A percentile compares a stretch with the other conserved stretches of the same genome.
phyloP scores from a whole-genome alignment of 2,329 filamentous ascomycete species.

The Pseudogymnoascus sp. region DNA sequence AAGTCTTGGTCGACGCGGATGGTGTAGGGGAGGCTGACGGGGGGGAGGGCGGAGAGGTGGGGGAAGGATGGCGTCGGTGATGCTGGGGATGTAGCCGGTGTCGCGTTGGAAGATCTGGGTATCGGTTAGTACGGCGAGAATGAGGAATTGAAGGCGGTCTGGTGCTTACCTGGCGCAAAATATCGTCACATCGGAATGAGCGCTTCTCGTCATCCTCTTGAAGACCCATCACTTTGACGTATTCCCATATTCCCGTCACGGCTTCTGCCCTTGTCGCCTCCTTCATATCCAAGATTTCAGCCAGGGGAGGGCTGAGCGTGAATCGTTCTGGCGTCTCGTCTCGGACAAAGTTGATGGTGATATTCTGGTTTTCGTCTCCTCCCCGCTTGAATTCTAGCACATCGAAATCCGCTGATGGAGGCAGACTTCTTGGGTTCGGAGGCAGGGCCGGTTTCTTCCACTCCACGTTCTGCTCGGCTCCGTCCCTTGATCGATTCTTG shows the following conservation, averaged over 20 bases:
- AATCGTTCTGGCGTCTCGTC: conserved; percentile 85
- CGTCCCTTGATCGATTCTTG: conserved; percentile 50
- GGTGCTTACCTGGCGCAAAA: conserved; percentile 62
- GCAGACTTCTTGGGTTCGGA: conserved; percentile 38
- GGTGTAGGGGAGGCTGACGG: conserved; percentile 81
- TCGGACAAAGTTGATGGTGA: conserved; percentile 77
- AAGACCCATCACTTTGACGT: conserved; percentile 75
- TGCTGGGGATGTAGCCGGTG: conserved; percentile 75
- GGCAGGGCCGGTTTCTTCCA: conserved; percentile 74
- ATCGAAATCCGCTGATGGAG: conserved; percentile 73
- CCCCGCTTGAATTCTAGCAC: conserved; percentile 85
- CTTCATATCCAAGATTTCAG: conserved; percentile 76
- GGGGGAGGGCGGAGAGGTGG: conserved; percentile 73
- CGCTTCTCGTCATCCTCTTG: conserved; percentile 95
- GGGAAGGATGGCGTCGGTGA: conserved; percentile 73
- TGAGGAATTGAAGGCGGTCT: background rate
- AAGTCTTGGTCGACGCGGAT: conserved; percentile 87
- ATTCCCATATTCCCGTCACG: conserved; percentile 91
- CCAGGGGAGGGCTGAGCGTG: conserved; percentile 68
- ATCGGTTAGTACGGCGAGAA: conserved; percentile 9
- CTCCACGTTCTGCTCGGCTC: conserved; percentile 57
- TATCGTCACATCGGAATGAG: conserved; percentile 82
- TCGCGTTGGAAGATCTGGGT: conserved; percentile 66
- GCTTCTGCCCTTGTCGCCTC: conserved; percentile 85
- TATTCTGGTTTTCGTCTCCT: conserved; percentile 86